A percentile compares a stretch with the other conserved stretches of the same genome.
These are phyloP conservation scores for Aspergillus phoenicis DNA, from an alignment of 2,329 filamentous ascomycete species.

Conservation along the genomic window DNA sequence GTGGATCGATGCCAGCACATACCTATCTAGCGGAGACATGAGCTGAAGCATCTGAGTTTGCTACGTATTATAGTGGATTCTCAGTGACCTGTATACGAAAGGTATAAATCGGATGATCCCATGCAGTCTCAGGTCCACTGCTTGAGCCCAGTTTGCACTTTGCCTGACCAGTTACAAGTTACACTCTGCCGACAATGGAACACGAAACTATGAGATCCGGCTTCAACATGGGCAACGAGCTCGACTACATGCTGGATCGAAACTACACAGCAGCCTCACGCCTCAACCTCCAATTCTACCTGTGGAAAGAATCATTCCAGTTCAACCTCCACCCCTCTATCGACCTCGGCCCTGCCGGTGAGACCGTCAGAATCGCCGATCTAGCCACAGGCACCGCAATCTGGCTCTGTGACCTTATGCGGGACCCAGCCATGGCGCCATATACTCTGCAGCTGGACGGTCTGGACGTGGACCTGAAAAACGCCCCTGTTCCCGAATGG, in stretches of 20 bases:
- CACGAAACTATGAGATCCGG: no score
- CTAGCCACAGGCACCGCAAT: conserved; percentile 1
- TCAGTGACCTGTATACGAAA: no score
- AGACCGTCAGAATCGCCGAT: not conserved
- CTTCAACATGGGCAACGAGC: no score
- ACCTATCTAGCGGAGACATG: no score
- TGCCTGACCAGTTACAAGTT: no score
- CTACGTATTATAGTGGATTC: no score
- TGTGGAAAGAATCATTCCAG: conserved; percentile 5
- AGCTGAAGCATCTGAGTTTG: no score
- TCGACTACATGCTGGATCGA: conserved; percentile 2
- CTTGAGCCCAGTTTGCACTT: no score
- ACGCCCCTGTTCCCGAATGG: not conserved
- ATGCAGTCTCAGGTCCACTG: no score
- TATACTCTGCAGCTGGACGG: conserved; percentile 1
- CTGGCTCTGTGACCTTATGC: conserved; percentile 2
- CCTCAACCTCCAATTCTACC: conserved; percentile 6
- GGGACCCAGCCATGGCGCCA: not conserved
- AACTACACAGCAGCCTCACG: conserved; percentile 5
- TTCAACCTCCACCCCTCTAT: conserved; percentile 10
- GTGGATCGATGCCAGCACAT: no score
- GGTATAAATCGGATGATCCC: no score
- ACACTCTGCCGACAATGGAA: no score
- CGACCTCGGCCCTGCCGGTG: not conserved
- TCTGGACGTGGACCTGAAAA: conserved; percentile 2